Evolutionary conservation across 2,329 filamentous ascomycete species (phyloP), one percentile per base, ranked within the genome.

Genomic region (Nemania abortiva): DNA sequence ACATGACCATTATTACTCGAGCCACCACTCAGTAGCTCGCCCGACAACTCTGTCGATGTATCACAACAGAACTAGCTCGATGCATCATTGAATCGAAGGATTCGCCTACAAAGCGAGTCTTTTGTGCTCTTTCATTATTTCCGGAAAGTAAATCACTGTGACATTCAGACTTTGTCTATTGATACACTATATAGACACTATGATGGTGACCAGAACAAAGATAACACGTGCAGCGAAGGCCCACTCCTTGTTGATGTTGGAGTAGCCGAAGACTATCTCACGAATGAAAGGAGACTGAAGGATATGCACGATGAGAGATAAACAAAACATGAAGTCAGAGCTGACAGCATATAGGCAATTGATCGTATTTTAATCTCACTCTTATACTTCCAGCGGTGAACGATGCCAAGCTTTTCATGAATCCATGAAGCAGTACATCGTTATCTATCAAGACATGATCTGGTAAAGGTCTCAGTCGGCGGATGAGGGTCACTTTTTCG

Each of bases 101-200:
- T 45, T 39, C 11, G 47, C 63, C 55, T 34, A 75, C 71, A 75
- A 75, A 77, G 71, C 66, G 29, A 31, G 63, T 50, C 42, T 63
- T 50, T 27, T 61, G 29, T 37, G n/a, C 52, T 67, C 47, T 52
- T 53, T 52, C 68, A 75, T 77, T 77, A 75, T 77, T 76, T 76
- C 49, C 75, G 76, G 75, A 76, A 76, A 58, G 24, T 27, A 20
- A 29, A 60, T 37, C 42, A 50, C 54, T 64, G 37, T 55, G 66
- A 57, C 49, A 61, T 69, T 60, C 34, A 60, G 49, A 45, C 74
- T 77, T 77, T 77, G 73, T 77, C 49, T 24, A 27, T 18, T 49
- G 57, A 70, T 67, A 71, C 63, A 62, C 66, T n/a, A n/a, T 67
- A 70, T 70, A 56, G 62, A 42, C 31, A 50, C 61, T 15, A 54